Evolutionary conservation across 441 rosid genomes (phyloP).

Genomic region (Hypseocharis bilobata): DNA sequence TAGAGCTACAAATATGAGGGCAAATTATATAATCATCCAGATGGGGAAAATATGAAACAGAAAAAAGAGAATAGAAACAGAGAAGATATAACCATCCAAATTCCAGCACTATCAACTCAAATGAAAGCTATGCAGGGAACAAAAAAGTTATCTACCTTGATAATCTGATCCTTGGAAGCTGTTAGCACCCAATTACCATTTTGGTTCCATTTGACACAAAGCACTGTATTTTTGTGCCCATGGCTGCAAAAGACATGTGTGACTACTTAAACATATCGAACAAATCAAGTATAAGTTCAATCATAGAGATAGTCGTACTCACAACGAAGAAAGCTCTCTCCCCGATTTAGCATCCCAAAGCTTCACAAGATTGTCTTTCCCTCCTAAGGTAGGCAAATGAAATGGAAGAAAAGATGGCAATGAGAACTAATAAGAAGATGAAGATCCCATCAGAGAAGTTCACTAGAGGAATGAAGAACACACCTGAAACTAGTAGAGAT

Average conservation of each 20-base stretch:
- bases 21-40: constrained; percentile 1
- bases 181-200: constrained; percentile 96
- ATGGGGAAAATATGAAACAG: constrained; percentile 12
- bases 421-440: constrained; percentile 11
- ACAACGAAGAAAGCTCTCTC: constrained; percentile 90
- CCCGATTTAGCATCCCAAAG: constrained; percentile 95
- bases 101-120: background rate
- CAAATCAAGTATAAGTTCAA: background rate
- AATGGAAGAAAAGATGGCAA: constrained; percentile 12
- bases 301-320: constrained; percentile 26
- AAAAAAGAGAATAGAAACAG: background rate
- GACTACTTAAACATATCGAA: constrained; percentile 17
- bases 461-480: constrained; percentile 13
- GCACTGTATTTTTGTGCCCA: constrained; percentile 93
- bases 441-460: constrained; percentile 11
- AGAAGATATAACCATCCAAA: constrained; percentile 2
- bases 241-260: constrained; percentile 49
- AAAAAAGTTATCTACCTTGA: constrained; percentile 45
- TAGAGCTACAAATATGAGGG: constrained; percentile 51
- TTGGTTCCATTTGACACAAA: constrained; percentile 93
- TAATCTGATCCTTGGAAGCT: constrained; percentile 87
- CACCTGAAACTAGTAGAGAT: constrained; percentile 87
- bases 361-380: constrained; percentile 90
- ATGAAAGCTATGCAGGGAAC: constrained; percentile 10
- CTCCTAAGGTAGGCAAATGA: constrained; percentile 45